Base-by-base conservation (phyloP, 2,329 filamentous ascomycete genomes). In the Penicillium griseofulvum region DNA sequence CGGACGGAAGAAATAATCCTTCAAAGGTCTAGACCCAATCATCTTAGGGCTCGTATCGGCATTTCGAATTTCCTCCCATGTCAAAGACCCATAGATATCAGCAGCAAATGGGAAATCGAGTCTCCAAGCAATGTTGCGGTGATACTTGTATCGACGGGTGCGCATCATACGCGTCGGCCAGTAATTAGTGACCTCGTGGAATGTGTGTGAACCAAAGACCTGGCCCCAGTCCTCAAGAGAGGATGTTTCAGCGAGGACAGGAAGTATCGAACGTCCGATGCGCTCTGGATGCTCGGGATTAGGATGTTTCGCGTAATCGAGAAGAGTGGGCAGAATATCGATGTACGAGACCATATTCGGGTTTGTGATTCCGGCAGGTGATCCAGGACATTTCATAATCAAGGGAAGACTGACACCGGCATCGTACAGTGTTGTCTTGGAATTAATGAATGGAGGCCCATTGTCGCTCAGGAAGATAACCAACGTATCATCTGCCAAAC, bases 131-230 rank as follows among this genome's bases (percentile, higher is more conserved):
- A 81, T 67, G 50, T 81, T 81, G 17, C 80, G 74, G 59, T 81
- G 79, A 58, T 81, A 81, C 60, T 81, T 81, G 70, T 72, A 80
- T 7, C 65, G 64, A 0, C 60, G 61, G 2, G 65, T 73, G 17
- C 79, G 76, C 37, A 81, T 66, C 58, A 72, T 77, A 16, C 79
- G 73, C 1, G 78, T 82, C 0, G 80, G 79, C 72, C 74, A 82
- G 65, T 81, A 81, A 57, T 81, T 80, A 7, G 72, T 74, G 5
- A 78, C 66, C 55, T 81, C 78, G 52, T 82, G 79, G 61, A 80
- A 81, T 1, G 80, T 81, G 61, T 82, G 79, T 0, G 78, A 80
- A 11, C 79, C 78, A 56, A 77, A 81, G 9, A 81, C 74, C 16
- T 75, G 69, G 67, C 3, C 19, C 29, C 47, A 58, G 6, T 58